Conservation (phyloP, 306 rosid genomes). For the Canavalia gladiata region DNA sequence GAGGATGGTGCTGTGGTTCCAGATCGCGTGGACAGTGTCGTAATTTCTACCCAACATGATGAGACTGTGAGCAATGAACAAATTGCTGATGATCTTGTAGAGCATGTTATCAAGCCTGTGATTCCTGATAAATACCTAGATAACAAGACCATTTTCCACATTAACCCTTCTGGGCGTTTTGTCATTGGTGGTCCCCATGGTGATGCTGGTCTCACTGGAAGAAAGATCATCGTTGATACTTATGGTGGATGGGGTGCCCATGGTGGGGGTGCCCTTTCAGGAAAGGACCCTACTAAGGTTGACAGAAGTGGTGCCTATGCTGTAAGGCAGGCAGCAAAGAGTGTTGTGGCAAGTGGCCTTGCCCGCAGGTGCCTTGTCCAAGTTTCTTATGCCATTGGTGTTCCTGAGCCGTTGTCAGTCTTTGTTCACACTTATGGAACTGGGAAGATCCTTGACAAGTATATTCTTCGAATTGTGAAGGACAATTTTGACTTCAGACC, state of each 20-base stretch:
- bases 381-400: conserved; percentile 98
- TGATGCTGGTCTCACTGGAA: conserved; percentile 99
- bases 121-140: conserved; percentile 96
- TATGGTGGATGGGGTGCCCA: conserved; percentile 99
- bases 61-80: conserved; percentile 96
- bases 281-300: conserved; percentile 99
- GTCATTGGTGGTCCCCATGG: conserved; percentile 99
- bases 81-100: conserved; percentile 94
- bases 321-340: conserved; percentile 98
- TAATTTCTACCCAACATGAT: conserved; percentile 98
- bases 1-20: conserved; percentile 98
- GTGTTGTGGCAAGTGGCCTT: conserved; percentile 89
- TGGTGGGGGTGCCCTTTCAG: conserved; percentile 99
- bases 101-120: conserved; percentile 97
- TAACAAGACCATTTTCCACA: conserved; percentile 98
- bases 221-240: conserved; percentile 96
- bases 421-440: conserved; percentile 86
- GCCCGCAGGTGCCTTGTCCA: conserved; percentile 97
- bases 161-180: conserved; percentile 98
- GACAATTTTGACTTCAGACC: conserved; percentile 97
- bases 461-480: conserved; percentile 89
- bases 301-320: conserved; percentile 99
- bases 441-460: conserved; percentile 94
- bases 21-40: conserved; percentile 94
- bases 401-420: conserved; percentile 93